These are phyloP conservation scores for Sonneratia caseolaris DNA, from an alignment of 345 rosid species.

Conservation along the genomic window DNA sequence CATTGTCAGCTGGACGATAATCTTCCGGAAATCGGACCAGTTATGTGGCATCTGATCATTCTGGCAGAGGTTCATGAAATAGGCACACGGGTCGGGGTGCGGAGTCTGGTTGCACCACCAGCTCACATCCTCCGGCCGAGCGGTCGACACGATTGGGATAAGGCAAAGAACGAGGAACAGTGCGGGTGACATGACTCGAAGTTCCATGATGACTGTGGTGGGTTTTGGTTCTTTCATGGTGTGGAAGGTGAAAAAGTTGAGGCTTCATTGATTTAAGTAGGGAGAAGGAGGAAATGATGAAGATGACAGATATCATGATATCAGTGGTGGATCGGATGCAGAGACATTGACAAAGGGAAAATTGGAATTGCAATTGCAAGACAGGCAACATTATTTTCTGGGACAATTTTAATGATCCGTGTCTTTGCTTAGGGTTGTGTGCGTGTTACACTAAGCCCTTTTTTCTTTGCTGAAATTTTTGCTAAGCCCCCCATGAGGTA, in stretches of 20 bases:
- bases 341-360: not conserved
- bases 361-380: not conserved
- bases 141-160: not conserved
- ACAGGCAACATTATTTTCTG: not conserved
- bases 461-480: not conserved
- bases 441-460: not conserved
- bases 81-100: slow-evolving; percentile 56
- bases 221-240: not conserved
- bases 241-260: slow-evolving; percentile 3
- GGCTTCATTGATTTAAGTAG: not conserved
- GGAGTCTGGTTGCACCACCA: slow-evolving; percentile 85
- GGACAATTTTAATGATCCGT: not conserved
- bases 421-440: not conserved
- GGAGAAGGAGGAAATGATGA: not conserved
- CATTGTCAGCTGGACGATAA: slow-evolving; percentile 39
- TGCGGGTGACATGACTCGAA: not conserved
- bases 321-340: not conserved
- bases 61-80: slow-evolving; percentile 25
- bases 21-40: slow-evolving; percentile 38
- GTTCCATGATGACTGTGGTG: not conserved
- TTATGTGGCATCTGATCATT: slow-evolving; percentile 24
- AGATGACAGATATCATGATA: not conserved
- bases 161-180: not conserved
- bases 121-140: slow-evolving; percentile 15
- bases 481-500: not conserved